Base-by-base conservation (phyloP, 2,329 filamentous ascomycete genomes). In the Aspergillus sojae region DNA sequence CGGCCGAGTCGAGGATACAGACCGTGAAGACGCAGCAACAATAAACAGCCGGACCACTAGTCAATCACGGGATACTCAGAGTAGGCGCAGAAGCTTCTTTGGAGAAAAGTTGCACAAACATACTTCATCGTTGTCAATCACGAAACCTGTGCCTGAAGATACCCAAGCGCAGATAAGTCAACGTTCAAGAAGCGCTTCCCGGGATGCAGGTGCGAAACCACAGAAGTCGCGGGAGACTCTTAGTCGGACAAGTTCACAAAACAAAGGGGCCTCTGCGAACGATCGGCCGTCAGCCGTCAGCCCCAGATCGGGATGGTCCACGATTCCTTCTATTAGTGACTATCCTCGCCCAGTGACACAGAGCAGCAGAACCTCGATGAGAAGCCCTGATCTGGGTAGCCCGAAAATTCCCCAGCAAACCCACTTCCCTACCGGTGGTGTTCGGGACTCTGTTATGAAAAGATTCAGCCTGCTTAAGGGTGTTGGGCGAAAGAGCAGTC, bases 401-500 rank as follows among this genome's bases (percentile, higher is more conserved):
- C 62, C 71, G 62, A 50, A 56, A 59, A 48, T 67, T 72, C 50
- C 82, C 78, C 43, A 76, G 32, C 77, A 79, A 4, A 72, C 80
- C 43, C 75, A 78, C 61, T 83, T 84, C 26, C 61, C 68, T 55
- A 63, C 67, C 26, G 64, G 70, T 43, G 75, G 73, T 28, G 73
- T 77, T 72, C 85, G 86, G 58, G 86, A 86, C 41, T 90, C 88
- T 62, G 86, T 96, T 68, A 88, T 89, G 79, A 94, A 93, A 80
- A 82, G 93, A 72, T 83, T 96, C 68, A 95, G 91, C 75, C 82
- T 93, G 71, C 82, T 96, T 72, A 91, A 90, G 75, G 75, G 75
- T 10, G 83, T 93, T 57, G 89, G 90, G 34, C 89, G 88, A 75
- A 92, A 91, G 80, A 81, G 81, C 53, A 88, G 85, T 73, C 89